These are phyloP conservation scores for Coprinellus aureogranulatus DNA, from an alignment of 768 basidiomycete genomes.

Conservation along the genomic window DNA sequence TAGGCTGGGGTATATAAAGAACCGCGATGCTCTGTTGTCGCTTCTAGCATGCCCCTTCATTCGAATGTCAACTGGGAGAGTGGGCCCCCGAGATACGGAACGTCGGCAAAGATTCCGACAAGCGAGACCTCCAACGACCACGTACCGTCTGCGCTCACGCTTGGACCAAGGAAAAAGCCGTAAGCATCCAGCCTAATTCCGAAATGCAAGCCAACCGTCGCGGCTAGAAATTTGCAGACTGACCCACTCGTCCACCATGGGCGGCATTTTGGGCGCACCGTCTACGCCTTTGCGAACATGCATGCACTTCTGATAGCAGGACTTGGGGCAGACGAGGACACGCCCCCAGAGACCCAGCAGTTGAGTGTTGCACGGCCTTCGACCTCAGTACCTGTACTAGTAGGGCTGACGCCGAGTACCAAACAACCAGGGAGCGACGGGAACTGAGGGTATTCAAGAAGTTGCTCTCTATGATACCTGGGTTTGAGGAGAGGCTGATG, in stretches of 20 bases:
- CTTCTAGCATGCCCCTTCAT: too few relatives aligned
- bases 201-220: too few relatives aligned
- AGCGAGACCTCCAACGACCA: too few relatives aligned
- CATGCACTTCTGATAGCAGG: neutral
- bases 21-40: too few relatives aligned
- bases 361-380: neutral
- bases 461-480: neutral
- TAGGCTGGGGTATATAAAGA: too few relatives aligned
- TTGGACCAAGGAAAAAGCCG: neutral
- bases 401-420: too few relatives aligned
- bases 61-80: too few relatives aligned
- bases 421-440: neutral
- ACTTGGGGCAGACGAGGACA: neutral
- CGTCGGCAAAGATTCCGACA: too few relatives aligned
- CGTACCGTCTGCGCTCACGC: too few relatives aligned
- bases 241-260: slow-evolving; percentile 3
- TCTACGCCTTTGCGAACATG: neutral
- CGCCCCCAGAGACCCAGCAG: neutral
- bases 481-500: neutral
- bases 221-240: neutral
- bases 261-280: neutral
- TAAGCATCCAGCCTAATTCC: too few relatives aligned
- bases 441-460: neutral
- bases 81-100: too few relatives aligned
- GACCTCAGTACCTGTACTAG: too few relatives aligned